Evolutionary conservation across 495 filamentous ascomycete species (phyloP).

Genomic region (Neurospora sp.): DNA sequence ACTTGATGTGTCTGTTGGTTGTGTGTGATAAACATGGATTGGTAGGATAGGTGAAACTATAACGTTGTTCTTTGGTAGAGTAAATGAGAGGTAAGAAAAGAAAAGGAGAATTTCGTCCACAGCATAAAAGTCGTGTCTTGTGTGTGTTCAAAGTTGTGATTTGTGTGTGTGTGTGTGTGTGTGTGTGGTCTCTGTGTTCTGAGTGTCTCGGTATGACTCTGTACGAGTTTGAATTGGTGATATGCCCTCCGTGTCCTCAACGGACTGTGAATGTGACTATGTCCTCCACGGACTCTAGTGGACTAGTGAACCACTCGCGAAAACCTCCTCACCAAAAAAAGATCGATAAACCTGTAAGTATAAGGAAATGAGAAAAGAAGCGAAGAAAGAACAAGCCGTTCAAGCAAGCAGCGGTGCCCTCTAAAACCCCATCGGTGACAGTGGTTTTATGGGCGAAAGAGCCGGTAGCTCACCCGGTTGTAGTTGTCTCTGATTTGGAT

Average conservation of each 20-base stretch:
- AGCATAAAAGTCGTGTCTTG: constrained; percentile 6
- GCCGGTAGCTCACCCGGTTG: constrained; percentile 31
- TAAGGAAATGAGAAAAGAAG: not conserved
- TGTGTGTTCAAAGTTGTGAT: not conserved
- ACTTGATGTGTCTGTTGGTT: not conserved
- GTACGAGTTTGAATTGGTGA: too few species aligned
- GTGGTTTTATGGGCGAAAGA: constrained; percentile 61
- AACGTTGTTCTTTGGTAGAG: not conserved
- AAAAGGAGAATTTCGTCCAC: constrained; percentile 5
- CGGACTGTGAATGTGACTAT: too few species aligned
- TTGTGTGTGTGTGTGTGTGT: not conserved
- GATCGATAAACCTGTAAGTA: not conserved
- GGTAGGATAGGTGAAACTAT: not conserved
- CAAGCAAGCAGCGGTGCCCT: not conserved
- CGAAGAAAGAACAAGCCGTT: not conserved
- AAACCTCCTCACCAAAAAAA: not conserved
- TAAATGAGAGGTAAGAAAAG: not conserved
- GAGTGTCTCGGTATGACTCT: not conserved
- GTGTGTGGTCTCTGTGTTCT: not conserved
- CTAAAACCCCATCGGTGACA: constrained; percentile 57
- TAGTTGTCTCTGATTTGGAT: not conserved
- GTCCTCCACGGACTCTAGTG: too few species aligned
- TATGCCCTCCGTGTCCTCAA: not conserved
- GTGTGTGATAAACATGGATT: not conserved
- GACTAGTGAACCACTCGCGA: constrained; percentile 1